Base-by-base conservation (phyloP, 2,329 filamentous ascomycete genomes). In the Pseudogymnoascus sp. region DNA sequence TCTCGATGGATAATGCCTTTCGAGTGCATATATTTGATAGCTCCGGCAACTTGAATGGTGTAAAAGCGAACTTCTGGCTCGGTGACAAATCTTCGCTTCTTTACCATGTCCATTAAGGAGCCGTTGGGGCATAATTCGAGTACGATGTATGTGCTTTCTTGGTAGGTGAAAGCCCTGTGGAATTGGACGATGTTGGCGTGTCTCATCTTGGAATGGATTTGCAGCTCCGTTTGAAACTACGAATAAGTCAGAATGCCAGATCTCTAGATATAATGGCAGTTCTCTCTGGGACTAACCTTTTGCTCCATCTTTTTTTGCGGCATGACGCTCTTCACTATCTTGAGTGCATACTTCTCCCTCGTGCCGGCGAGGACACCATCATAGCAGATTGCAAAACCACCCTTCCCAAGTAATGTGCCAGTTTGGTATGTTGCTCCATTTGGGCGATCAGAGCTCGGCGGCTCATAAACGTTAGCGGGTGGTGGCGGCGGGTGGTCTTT, bases 191-290 rank as follows among this genome's bases (percentile, higher is more conserved):
- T 93, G 74, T 97, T 96, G 61, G 90, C 89, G 72, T 99, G 94
- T 63, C 88, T 87, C 86, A 99, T 93, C 74, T 97, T 99, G 44
- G 94, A 97, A 77, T 99, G 94, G 64, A 99, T 97, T 76, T 97
- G 93, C 5, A 99, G 84, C 75, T 99, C 94, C 21, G 84, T 85
- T 85, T 87, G 85, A 69, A 88, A 87, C 84, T 87, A 61, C 6
- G n/a, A 17, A 17, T 13, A 25, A 4, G 39, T 68, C 55, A 66
- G 66, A 31, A 38, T 29, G n/a, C 55, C 3, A 41, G 12, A 39
- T 33, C 15, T 17, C 35, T 33, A 5, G 17, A 31, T 7, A 17
- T 17, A 15, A 5, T 3, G 15, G 27, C 17, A 25, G 7, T 13
- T 15, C 12, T 13, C 13, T 15, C n/a, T 58, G 3, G 21, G 12